phyloP scores from a whole-genome alignment of 208 protist genomes.

The Trypanosoma grayi region DNA sequence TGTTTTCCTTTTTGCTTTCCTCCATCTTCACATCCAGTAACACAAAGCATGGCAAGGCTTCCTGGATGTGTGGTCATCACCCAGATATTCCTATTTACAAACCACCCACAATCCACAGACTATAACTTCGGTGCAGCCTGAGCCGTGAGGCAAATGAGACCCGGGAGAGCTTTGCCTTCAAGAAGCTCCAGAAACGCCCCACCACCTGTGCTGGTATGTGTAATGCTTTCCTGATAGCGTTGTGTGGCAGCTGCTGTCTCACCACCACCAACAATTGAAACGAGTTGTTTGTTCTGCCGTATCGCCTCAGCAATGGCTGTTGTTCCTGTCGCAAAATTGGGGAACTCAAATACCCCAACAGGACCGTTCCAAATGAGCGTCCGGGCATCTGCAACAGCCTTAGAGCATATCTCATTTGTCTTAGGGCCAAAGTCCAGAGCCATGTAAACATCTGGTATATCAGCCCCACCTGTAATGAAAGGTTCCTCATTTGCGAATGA shows the following conservation, averaged over 20 bases:
- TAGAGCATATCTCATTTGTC: conserved; percentile 67
- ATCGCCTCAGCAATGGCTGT: conserved; percentile 75
- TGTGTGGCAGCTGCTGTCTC: conserved; percentile 97
- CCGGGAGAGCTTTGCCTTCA: conserved; percentile 96
- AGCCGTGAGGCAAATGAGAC: conserved; percentile 90
- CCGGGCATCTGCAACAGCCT: conserved; percentile 75
- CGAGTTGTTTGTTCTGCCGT: conserved; percentile 58
- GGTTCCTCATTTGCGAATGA: conserved; percentile 89
- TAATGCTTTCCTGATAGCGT: conserved; percentile 86
- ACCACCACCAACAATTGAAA: conserved; percentile 97
- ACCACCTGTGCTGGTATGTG: conserved; percentile 99
- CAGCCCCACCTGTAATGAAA: conserved; percentile 61
- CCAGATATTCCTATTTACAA: no score
- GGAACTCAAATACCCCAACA: conserved; percentile 98
- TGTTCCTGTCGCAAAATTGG: conserved; percentile 92
- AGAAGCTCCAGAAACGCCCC: conserved; percentile 99
- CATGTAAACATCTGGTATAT: conserved; percentile 89
- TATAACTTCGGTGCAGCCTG: conserved; percentile 75
- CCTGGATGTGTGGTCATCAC: no score
- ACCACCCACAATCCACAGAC: no score
- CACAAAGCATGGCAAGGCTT: no score
- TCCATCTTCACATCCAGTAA: neutral
- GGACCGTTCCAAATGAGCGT: conserved; percentile 98
- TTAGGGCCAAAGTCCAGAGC: conserved; percentile 97
- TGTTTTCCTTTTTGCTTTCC: neutral